These are phyloP conservation scores for Albifimbria verrucaria DNA, from an alignment of 2,329 filamentous ascomycete genomes.

Conservation along the genomic window DNA sequence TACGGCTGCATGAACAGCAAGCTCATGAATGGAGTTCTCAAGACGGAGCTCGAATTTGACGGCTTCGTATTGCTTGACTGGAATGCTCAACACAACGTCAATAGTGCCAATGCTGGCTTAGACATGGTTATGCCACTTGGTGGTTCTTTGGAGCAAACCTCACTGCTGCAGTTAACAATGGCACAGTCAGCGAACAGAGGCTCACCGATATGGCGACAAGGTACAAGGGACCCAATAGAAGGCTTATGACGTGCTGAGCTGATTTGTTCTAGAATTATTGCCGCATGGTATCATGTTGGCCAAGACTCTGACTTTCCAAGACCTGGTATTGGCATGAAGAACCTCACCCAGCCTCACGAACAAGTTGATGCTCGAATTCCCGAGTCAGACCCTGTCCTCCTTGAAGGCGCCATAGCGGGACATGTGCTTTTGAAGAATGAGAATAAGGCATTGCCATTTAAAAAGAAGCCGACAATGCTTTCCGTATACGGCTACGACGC, in stretches of 20 bases:
- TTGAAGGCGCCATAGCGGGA: conserved; percentile 55
- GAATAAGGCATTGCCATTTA: conserved; percentile 59
- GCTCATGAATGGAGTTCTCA: conserved; percentile 66
- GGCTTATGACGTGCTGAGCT: neutral
- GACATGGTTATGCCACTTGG: conserved; percentile 68
- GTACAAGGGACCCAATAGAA: conserved; percentile 12
- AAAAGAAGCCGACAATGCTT: conserved; percentile 50
- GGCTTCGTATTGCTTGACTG: conserved; percentile 70
- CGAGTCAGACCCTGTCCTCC: conserved; percentile 37
- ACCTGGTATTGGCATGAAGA: conserved; percentile 56
- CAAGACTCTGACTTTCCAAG: conserved; percentile 45
- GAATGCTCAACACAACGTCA: conserved; percentile 60
- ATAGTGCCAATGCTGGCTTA: conserved; percentile 53
- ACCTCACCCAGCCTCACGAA: conserved; percentile 47
- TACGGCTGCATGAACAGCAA: conserved; percentile 74
- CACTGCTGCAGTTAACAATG: conserved; percentile 72
- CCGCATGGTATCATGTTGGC: conserved; percentile 55
- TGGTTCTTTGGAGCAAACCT: conserved; percentile 61
- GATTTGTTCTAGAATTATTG: conserved; percentile 54
- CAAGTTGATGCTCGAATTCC: conserved; percentile 48
- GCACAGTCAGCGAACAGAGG: conserved; percentile 66
- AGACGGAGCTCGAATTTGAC: conserved; percentile 60
- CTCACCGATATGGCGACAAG: conserved; percentile 78
- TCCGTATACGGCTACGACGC: conserved; percentile 66
- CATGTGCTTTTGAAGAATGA: conserved; percentile 78